A percentile compares a stretch with the other conserved stretches of the same genome.
These are phyloP conservation scores for Tulasnella calospora DNA, from an alignment of 768 basidiomycete species.

Conservation along the genomic window DNA sequence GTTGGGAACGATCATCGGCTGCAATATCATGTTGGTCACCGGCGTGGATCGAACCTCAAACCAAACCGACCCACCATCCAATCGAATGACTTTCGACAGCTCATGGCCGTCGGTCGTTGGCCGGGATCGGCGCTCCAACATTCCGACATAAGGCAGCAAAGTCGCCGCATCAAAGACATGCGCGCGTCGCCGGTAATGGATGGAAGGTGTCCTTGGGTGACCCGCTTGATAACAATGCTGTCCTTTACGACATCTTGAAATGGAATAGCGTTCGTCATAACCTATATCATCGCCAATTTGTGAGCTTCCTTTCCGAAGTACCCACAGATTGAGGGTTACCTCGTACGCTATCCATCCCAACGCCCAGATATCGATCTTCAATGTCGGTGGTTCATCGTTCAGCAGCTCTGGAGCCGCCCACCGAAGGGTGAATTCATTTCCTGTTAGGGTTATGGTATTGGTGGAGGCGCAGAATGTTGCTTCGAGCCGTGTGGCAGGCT, in stretches of 20 bases:
- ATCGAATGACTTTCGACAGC: neutral
- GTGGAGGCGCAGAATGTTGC: neutral
- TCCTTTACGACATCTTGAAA: neutral
- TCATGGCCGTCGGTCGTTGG: neutral
- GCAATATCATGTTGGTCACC: neutral
- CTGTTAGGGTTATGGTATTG: neutral
- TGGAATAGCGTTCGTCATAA: neutral
- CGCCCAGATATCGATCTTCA: neutral
- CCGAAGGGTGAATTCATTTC: neutral
- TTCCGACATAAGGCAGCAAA: neutral
- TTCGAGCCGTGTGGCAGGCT: neutral
- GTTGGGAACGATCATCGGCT: neutral
- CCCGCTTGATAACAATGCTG: neutral
- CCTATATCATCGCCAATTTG: neutral
- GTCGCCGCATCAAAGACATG: neutral
- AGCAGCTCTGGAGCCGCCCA: neutral
- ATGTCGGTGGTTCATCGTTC: neutral
- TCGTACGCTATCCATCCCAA: neutral
- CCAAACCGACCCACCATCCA: neutral
- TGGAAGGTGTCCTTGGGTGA: neutral
- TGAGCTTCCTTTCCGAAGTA: neutral
- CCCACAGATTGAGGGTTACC: neutral
- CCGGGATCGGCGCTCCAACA: neutral
- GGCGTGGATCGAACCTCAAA: no score
- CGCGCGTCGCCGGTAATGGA: neutral